A percentile compares a stretch with the other conserved stretches of the same genome.
These are phyloP conservation scores for Cytospora piceicola DNA, from an alignment of 2,329 filamentous ascomycete species.

Conservation along the genomic window DNA sequence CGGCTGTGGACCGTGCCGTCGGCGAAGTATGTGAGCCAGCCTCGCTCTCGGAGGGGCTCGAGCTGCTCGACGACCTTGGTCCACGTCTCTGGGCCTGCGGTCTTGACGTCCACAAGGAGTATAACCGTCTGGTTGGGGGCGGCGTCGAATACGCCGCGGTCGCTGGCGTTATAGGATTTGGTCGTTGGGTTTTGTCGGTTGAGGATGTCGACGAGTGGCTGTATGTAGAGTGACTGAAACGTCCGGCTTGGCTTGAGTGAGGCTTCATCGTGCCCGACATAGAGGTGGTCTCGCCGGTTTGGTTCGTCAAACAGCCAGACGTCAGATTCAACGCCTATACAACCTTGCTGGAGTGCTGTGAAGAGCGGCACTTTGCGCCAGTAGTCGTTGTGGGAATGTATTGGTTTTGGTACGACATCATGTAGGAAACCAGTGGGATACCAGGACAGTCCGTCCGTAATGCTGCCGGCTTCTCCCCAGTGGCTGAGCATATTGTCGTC, in stretches of 20 bases:
- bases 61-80: constrained; percentile 58
- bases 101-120: constrained; percentile 74
- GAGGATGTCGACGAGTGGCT: constrained; percentile 65
- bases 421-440: constrained; percentile 57
- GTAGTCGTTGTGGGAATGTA: constrained; percentile 74
- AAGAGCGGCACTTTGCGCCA: constrained; percentile 66
- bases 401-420: constrained; percentile 55
- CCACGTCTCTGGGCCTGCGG: constrained; percentile 54
- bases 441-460: constrained; percentile 46
- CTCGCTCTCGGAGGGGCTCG: constrained; percentile 59
- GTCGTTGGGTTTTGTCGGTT: constrained; percentile 55
- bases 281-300: constrained; percentile 48
- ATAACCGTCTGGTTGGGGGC: constrained; percentile 58
- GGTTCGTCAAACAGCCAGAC: constrained; percentile 62
- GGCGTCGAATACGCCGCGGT: constrained; percentile 60
- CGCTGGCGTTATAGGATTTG: constrained; percentile 48
- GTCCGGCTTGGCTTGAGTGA: constrained; percentile 60
- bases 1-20: constrained; percentile 55
- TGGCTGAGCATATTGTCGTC: constrained; percentile 38
- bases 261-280: constrained; percentile 65
- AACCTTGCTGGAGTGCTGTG: constrained; percentile 62
- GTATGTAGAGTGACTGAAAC: constrained; percentile 65
- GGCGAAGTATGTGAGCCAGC: constrained; percentile 60
- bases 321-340: constrained; percentile 69
- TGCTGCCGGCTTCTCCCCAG: constrained; percentile 45